These are phyloP conservation scores for Hapsidospora chrysogenum DNA, from an alignment of 495 filamentous ascomycete genomes.

Conservation along the genomic window DNA sequence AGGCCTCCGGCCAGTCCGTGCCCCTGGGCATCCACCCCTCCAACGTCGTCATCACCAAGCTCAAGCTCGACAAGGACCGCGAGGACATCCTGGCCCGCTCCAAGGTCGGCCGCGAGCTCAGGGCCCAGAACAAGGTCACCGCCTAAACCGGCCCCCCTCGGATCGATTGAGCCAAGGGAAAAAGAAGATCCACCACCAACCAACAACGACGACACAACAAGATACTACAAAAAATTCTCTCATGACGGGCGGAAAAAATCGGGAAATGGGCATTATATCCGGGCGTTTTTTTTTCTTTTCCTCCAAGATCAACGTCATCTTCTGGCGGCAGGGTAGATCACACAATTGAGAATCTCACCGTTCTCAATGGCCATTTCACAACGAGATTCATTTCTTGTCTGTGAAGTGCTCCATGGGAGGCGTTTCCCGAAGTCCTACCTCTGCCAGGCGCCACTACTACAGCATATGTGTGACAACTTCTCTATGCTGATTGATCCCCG, in stretches of 20 bases:
- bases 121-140: constrained; percentile 32
- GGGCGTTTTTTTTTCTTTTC: constrained; percentile 1
- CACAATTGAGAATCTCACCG: constrained; percentile 27
- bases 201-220: background rate
- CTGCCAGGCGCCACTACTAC: too few species aligned
- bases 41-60: constrained; percentile 92
- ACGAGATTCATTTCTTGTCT: too few species aligned
- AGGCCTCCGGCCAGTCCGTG: constrained; percentile 81
- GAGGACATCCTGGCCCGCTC: constrained; percentile 84
- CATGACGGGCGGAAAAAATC: background rate
- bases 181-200: background rate
- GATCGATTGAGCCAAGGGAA: background rate
- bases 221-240: background rate
- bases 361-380: constrained; percentile 47
- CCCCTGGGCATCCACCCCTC: constrained; percentile 77
- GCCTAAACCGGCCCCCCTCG: too few species aligned
- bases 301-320: background rate
- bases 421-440: constrained; percentile 36
- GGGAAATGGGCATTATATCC: constrained; percentile 1
- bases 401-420: constrained; percentile 51
- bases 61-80: constrained; percentile 97
- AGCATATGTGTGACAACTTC: too few species aligned
- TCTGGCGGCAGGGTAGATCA: constrained; percentile 4
- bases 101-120: constrained; percentile 56
- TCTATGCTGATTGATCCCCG: too few species aligned